Percentiles rank a stretch among this genome's conserved stretches.
Conservation (phyloP, 306 rosid species). For the Fagus sylvatica region DNA sequence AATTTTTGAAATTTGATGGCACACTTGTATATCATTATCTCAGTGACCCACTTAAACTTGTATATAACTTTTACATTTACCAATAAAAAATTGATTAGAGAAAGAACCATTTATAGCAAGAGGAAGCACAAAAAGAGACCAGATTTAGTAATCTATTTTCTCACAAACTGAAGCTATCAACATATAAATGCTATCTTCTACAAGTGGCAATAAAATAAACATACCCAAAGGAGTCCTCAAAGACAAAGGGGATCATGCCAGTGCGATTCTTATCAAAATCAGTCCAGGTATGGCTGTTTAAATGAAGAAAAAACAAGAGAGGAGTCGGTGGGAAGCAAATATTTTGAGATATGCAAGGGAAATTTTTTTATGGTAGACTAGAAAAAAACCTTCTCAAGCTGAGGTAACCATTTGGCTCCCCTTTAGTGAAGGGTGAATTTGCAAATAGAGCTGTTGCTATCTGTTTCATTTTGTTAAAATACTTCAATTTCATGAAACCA, state of each 20-base stretch:
- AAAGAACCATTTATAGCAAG: too few relatives aligned
- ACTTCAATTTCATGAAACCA: slow-evolving; percentile 24
- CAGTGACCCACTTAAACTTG: too few relatives aligned
- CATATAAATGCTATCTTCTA: too few relatives aligned
- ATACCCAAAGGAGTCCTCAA: slow-evolving; percentile 89
- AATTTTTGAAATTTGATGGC: too few relatives aligned
- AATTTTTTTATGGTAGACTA: slow-evolving; percentile 15
- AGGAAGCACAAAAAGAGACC: too few relatives aligned
- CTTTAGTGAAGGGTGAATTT: slow-evolving; percentile 91
- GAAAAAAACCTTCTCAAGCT: slow-evolving; percentile 86
- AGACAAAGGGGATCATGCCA: slow-evolving; percentile 98
- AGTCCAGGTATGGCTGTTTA: slow-evolving; percentile 87
- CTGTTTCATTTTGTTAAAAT: slow-evolving; percentile 48
- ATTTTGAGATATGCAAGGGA: slow-evolving; percentile 1
- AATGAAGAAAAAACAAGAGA: background rate
- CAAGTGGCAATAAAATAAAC: background rate
- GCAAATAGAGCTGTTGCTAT: slow-evolving; percentile 98
- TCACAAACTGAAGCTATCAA: too few relatives aligned
- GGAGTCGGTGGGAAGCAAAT: slow-evolving; percentile 20
- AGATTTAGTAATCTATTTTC: too few relatives aligned
- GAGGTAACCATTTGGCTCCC: slow-evolving; percentile 85
- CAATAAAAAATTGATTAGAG: too few relatives aligned
- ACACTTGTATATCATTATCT: too few relatives aligned
- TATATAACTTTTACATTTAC: too few relatives aligned
- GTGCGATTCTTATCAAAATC: slow-evolving; percentile 82